phyloP scores from a whole-genome alignment of 495 filamentous ascomycete genomes.

The Annulohypoxylon maeteangense region DNA sequence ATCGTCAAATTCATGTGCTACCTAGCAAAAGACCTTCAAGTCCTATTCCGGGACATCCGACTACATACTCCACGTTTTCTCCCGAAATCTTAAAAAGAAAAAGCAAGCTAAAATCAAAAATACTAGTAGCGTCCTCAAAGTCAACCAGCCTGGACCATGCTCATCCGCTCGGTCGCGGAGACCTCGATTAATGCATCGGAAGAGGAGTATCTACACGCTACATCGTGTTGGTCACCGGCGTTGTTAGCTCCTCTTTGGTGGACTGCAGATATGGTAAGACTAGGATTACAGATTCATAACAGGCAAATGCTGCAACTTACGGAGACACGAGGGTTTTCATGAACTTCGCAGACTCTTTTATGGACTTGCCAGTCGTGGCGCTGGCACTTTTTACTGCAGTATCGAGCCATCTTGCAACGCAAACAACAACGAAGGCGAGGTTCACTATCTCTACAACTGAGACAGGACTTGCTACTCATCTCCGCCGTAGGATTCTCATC shows the following conservation, averaged over 20 bases:
- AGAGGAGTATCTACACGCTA: not conserved
- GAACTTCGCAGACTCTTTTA: conserved; percentile 20
- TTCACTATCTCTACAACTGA: conserved; percentile 22
- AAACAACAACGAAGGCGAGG: conserved; percentile 1
- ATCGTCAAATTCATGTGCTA: conserved; percentile 4
- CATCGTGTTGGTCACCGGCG: not conserved
- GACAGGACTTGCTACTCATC: conserved; percentile 27
- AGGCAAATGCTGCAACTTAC: conserved; percentile 20
- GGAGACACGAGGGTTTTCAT: conserved; percentile 10
- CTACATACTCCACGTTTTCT: not conserved
- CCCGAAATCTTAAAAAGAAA: not conserved
- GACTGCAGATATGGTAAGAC: conserved; percentile 18
- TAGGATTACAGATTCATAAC: not conserved
- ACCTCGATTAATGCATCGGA: not conserved
- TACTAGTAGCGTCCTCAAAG: not conserved
- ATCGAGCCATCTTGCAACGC: conserved; percentile 28
- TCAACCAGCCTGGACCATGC: not conserved
- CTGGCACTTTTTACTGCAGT: conserved; percentile 31
- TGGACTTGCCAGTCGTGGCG: conserved; percentile 16
- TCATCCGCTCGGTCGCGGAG: not conserved
- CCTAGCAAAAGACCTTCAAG: conserved; percentile 3
- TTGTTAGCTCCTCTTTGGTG: not conserved
- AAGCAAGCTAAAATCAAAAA: not conserved
- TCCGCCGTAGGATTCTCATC: conserved; percentile 15
- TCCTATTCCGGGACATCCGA: not conserved